Conservation (phyloP, 345 rosid species). For the Euclidium syriacum region DNA sequence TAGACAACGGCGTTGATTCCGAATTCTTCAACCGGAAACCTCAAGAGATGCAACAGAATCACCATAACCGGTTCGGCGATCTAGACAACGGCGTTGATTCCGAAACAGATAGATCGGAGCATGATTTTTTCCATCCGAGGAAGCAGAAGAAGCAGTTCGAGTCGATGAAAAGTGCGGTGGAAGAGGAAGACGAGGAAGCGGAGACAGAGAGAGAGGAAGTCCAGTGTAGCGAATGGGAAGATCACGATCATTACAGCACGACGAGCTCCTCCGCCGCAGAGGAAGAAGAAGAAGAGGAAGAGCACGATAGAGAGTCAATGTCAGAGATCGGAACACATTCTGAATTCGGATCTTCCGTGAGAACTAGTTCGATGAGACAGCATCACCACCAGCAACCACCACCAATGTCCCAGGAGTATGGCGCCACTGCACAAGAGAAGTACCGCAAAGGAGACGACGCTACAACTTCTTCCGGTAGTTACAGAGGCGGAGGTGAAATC, state of each 20-base stretch:
- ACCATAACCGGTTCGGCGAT: conserved; percentile 24
- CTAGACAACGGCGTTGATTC: conserved; percentile 22
- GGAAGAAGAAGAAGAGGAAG: conserved; percentile 43
- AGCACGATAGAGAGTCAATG: conserved; percentile 46
- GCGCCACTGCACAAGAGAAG: conserved; percentile 17
- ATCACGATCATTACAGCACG: conserved; percentile 65
- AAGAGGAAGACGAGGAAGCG: conserved; percentile 34
- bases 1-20: conserved; percentile 21
- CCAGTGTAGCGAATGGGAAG: conserved; percentile 95
- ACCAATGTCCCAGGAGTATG: conserved; percentile 25
- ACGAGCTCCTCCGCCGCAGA: conserved; percentile 54
- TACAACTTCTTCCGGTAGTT: conserved; percentile 48
- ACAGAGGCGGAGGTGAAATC: conserved; percentile 46
- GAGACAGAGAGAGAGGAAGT: conserved; percentile 93
- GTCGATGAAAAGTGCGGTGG: conserved; percentile 13
- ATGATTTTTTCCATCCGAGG: conserved; percentile 45
- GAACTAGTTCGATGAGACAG: conserved; percentile 30
- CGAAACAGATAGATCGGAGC: conserved; percentile 64
- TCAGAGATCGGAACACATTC: conserved; percentile 71
- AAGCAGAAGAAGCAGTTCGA: conserved; percentile 22
- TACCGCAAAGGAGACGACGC: conserved; percentile 45
- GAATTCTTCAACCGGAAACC: no score
- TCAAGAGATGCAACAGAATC: no score
- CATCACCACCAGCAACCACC: conserved; percentile 8
- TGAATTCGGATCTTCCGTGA: conserved; percentile 48